These are phyloP conservation scores for Pythium phragmitis DNA, from an alignment of 352 stramenopile species.

Conservation along the genomic window DNA sequence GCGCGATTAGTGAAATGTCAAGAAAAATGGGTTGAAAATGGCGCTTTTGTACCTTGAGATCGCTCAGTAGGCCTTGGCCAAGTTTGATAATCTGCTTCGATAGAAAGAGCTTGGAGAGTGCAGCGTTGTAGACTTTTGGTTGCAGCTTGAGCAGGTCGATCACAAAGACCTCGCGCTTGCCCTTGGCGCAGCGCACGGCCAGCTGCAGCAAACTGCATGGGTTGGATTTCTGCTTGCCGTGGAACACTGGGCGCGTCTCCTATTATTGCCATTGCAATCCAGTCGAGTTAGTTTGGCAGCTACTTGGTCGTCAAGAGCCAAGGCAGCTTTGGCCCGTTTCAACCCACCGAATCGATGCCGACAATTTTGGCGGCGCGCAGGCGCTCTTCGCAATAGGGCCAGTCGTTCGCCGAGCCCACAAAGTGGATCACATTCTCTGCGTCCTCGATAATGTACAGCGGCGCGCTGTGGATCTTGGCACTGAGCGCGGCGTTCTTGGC, in stretches of 20 bases:
- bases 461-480: constrained; percentile 48
- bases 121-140: constrained; percentile 60
- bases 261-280: constrained; percentile 11
- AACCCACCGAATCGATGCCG: constrained; percentile 71
- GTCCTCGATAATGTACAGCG: constrained; percentile 50
- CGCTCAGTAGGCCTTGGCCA: constrained; percentile 59
- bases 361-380: constrained; percentile 51
- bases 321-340: background rate
- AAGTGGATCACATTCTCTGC: constrained; percentile 44
- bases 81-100: constrained; percentile 69
- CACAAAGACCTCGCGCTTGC: constrained; percentile 70
- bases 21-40: constrained; percentile 5
- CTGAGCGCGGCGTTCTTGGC: constrained; percentile 26
- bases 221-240: constrained; percentile 38
- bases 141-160: constrained; percentile 61
- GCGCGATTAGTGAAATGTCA: background rate
- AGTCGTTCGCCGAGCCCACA: constrained; percentile 43
- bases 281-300: no score
- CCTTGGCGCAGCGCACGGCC: constrained; percentile 44
- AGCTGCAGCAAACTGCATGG: constrained; percentile 63
- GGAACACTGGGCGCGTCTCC: constrained; percentile 67
- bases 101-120: constrained; percentile 55
- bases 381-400: constrained; percentile 46
- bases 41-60: constrained; percentile 40
- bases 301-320: background rate